Conservation (phyloP, 129 eudicot genomes). For the Silybum marianum region DNA sequence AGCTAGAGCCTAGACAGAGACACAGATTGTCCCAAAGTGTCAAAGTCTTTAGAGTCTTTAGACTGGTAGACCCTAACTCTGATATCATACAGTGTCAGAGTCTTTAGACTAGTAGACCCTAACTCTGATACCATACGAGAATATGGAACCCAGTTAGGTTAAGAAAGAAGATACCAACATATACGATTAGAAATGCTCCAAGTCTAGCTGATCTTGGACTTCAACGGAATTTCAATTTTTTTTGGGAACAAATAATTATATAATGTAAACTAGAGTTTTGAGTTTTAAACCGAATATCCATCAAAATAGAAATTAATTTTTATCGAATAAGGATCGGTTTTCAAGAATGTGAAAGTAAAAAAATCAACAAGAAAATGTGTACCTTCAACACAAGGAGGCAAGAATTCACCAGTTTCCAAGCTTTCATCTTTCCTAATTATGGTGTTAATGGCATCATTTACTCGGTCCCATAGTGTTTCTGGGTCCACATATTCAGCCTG, state of each 20-base stretch:
- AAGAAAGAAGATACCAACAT: too few relatives aligned
- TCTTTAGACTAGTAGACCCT: too few relatives aligned
- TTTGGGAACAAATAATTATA: not conserved
- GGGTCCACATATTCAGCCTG: constrained; percentile 78
- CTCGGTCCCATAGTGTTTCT: constrained; percentile 81
- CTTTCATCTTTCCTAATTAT: constrained; percentile 84
- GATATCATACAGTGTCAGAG: too few relatives aligned
- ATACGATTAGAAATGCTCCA: not conserved
- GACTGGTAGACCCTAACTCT: too few relatives aligned
- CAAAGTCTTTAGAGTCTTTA: too few relatives aligned
- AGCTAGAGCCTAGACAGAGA: too few relatives aligned
- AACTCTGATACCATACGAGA: too few relatives aligned
- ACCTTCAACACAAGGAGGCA: constrained; percentile 99
- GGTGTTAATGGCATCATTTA: constrained; percentile 78
- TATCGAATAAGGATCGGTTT: not conserved
- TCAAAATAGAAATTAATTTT: not conserved
- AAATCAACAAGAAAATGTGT: constrained; percentile 6
- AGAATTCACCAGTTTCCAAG: constrained; percentile 72
- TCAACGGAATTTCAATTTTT: not conserved
- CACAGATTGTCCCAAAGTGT: too few relatives aligned
- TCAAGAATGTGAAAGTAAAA: not conserved
- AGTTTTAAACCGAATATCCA: not conserved
- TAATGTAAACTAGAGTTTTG: not conserved
- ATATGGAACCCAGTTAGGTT: too few relatives aligned
- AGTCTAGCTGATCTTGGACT: not conserved